Percentiles rank a stretch among this genome's conserved stretches.
These are phyloP conservation scores for Fusarium solani-melongenae DNA, from an alignment of 2,329 filamentous ascomycete species.

Conservation along the genomic window DNA sequence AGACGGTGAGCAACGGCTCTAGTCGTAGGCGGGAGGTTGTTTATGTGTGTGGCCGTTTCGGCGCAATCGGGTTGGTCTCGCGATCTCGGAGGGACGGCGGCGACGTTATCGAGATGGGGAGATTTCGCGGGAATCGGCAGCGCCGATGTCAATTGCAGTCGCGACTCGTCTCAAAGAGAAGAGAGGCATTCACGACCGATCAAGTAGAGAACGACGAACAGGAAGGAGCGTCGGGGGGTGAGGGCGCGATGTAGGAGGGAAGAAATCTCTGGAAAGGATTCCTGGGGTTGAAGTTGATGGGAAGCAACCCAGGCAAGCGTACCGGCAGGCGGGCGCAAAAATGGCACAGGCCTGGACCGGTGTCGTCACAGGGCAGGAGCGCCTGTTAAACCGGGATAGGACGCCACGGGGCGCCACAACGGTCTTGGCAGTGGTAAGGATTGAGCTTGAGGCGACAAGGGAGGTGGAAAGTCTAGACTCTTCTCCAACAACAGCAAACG, in stretches of 20 bases:
- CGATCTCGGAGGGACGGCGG: slow-evolving; percentile 26
- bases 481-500: not conserved
- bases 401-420: slow-evolving; percentile 39
- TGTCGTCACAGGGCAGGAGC: slow-evolving; percentile 44
- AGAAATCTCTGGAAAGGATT: not conserved
- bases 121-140: slow-evolving; percentile 23
- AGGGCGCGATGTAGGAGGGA: not conserved
- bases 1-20: slow-evolving; percentile 8
- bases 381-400: slow-evolving; percentile 24
- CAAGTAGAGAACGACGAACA: slow-evolving; percentile 1
- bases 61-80: slow-evolving; percentile 9
- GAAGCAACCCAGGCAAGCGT: not conserved
- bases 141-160: slow-evolving; percentile 37
- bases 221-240: not conserved
- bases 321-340: slow-evolving; percentile 23
- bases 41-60: slow-evolving; percentile 16
- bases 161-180: slow-evolving; percentile 14
- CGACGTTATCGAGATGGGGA: slow-evolving; percentile 25
- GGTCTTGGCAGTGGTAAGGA: slow-evolving; percentile 22
- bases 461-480: not conserved
- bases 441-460: not conserved
- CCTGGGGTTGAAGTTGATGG: slow-evolving; percentile 7
- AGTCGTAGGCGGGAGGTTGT: slow-evolving; percentile 3
- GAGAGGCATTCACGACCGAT: slow-evolving; percentile 10
- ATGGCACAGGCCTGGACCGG: slow-evolving; percentile 37